Base-by-base conservation (phyloP, 495 filamentous ascomycete genomes). In the Penicillium alfredii region DNA sequence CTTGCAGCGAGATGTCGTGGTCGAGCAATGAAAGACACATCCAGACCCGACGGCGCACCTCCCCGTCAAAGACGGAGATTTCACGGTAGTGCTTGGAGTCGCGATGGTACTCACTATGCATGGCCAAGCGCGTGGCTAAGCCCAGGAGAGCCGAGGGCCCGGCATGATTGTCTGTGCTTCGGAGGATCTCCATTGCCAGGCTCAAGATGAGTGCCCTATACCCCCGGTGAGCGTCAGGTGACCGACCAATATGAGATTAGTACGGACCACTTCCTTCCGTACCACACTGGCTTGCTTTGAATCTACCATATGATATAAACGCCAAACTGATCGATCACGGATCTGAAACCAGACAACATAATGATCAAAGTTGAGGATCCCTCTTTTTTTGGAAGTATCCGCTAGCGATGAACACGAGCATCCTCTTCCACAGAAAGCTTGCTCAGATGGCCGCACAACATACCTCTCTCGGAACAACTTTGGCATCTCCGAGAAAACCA, bases 11-110 rank as follows among this genome's bases (percentile, higher is more conserved):
- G 8, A 61, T 51, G 12, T 56, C 40, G 17, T 56, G 30, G 32
- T 68, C 63, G 1, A 56, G 29, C 7, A 59, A 42, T 13, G 27
- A 43, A 7, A 58, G 27, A 19, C 35, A 35, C 9, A 49, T 40
- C 60, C 61, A 66, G 3, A 49, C 33, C 4, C 61, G 58, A 11
- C 62, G 56, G 1, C 62, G 42, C 58, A 66, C 60, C 39, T 66
- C 62, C 8, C 51, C 55, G 20, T 64, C 49, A 16, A 64, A 55
- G 0, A 33, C 35, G 0, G 54, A 54, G 9, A 64, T 49, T 9
- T 42, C 35, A 9, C 26, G 35, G 22, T 54, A 61, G 13, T 52
- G 44, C 24, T 47, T 43, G 2, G 57, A 36, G 21, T 65, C 60
- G 15, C 61, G 42, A 30, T 65, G 59, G 27, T 58, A 58, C 17